Evolutionary conservation across 345 rosid genomes (phyloP), one percentile per base, ranked within the genome.

Genomic region (Citrus sp.): DNA sequence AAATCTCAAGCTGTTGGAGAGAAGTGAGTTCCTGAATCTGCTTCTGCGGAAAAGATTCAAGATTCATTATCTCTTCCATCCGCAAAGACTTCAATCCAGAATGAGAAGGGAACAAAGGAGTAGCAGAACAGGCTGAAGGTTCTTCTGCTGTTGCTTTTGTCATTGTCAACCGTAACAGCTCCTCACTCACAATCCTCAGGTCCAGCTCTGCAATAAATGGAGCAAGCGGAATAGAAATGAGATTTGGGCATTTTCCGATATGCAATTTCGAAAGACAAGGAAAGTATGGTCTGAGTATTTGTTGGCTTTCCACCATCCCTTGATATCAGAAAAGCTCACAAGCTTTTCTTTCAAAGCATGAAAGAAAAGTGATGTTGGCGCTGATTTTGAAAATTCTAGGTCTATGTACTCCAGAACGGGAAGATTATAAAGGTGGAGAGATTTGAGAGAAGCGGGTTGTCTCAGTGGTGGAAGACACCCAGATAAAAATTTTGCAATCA

Each of bases 231-330:
- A 72, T n/a, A 2, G 10, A 67, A 2, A 55, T 60, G 46, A 81
- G 58, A 13, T 77, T 46, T 2, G 74, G 77, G 37, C 84, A 77
- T n/a, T 55, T 59, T 24, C n/a, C 34, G 16, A 74, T 27, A 12
- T 12, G 25, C 46, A 40, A 40, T 19, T 59, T 51, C 2, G 69
- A 73, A 22, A 74, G 82, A 56, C 21, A 30, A 58, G 73, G 69
- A 30, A 79, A 79, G 32, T 25, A 27, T 4, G 65, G 32, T 61
- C 6, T 10, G 13, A 61, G 34, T 30, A 25, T 25, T 24, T 61
- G 32, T 25, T 27, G 34, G 28, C 28, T 4, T 27, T 68, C 67
- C 67, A 38, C 72, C 72, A 78, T 63, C 81, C 83, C 71, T 63
- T 76, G 21, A 76, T 38, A 24, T 64, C 54, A 28, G 2, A 5